Percentiles rank a stretch among this genome's conserved stretches.
Evolutionary conservation across 2,329 filamentous ascomycete genomes (phyloP).

Genomic region (Ascocoryne sarcoides): DNA sequence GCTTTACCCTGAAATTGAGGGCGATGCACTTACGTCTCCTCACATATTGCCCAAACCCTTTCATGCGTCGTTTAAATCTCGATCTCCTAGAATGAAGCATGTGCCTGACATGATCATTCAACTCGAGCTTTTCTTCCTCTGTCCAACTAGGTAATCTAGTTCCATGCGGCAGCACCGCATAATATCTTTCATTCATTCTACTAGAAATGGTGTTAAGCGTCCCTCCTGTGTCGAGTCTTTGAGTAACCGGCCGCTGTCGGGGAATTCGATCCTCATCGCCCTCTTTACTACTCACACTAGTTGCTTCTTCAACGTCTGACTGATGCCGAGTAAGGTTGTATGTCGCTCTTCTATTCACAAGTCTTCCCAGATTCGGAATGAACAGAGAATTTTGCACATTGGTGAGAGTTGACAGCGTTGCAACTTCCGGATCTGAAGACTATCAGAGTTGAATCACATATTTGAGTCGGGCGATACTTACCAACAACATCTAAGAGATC

Average conservation of each 20-base stretch:
- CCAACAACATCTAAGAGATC: constrained; percentile 62
- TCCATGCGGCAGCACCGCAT: constrained; percentile 71
- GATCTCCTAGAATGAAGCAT: constrained; percentile 76
- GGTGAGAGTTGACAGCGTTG: constrained; percentile 73
- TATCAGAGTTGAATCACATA: constrained; percentile 2
- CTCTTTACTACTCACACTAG: constrained; percentile 5
- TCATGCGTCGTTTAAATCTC: constrained; percentile 70
- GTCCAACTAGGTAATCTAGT: constrained; percentile 66
- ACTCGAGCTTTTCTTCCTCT: constrained; percentile 60
- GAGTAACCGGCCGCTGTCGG: constrained; percentile 11
- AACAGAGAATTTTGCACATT: constrained; percentile 90
- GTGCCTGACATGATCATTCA: constrained; percentile 79
- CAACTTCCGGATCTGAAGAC: constrained; percentile 39
- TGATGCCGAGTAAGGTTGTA: constrained; percentile 57
- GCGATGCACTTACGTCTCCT: constrained; percentile 47
- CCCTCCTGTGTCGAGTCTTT: constrained; percentile 16
- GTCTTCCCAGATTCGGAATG: constrained; percentile 68
- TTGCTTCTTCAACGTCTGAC: constrained; percentile 19
- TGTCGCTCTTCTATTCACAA: constrained; percentile 68
- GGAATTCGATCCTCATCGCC: constrained; percentile 5
- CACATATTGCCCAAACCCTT: constrained; percentile 74
- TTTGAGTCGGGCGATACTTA: constrained; percentile 31
- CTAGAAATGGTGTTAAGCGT: constrained; percentile 54
- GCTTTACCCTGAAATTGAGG: constrained; percentile 3
- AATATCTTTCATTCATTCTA: constrained; percentile 59